phyloP scores from a whole-genome alignment of 169 alveolate species.

The Hammondia hammondi region DNA sequence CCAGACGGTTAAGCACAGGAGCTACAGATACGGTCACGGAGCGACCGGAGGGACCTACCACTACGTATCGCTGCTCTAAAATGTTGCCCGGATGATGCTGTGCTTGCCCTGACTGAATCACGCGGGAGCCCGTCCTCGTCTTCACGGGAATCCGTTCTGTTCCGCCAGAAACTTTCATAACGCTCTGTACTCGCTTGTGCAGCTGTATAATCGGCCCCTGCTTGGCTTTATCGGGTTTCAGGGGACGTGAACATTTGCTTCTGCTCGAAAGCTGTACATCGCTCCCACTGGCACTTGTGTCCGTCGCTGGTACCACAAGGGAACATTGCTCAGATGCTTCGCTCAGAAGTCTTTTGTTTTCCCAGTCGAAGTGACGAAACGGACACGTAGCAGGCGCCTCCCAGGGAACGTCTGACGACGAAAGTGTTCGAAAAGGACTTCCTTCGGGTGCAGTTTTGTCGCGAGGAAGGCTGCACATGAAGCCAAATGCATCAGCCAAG shows the following conservation, averaged over 20 bases:
- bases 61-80: not conserved
- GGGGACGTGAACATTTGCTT: too few relatives aligned
- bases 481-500: too few relatives aligned
- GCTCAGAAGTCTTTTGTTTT: not conserved
- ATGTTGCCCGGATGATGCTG: not conserved
- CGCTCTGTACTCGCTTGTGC: not conserved
- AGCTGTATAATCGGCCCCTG: not conserved
- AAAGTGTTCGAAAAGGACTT: not conserved
- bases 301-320: not conserved
- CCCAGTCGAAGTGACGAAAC: slow-evolving; percentile 36
- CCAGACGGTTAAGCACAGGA: not conserved
- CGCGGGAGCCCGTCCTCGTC: not conserved
- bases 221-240: too few relatives aligned
- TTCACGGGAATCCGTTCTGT: too few relatives aligned
- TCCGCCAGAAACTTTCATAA: too few relatives aligned
- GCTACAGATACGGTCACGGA: not conserved
- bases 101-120: not conserved
- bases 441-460: not conserved
- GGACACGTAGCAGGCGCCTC: slow-evolving; percentile 33
- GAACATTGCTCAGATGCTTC: not conserved
- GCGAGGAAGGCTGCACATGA: not conserved
- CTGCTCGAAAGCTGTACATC: too few relatives aligned
- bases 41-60: not conserved
- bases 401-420: not conserved
- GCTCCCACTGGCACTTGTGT: not conserved